Conservation (phyloP, 768 basidiomycete genomes). For the Russula vinacea region DNA sequence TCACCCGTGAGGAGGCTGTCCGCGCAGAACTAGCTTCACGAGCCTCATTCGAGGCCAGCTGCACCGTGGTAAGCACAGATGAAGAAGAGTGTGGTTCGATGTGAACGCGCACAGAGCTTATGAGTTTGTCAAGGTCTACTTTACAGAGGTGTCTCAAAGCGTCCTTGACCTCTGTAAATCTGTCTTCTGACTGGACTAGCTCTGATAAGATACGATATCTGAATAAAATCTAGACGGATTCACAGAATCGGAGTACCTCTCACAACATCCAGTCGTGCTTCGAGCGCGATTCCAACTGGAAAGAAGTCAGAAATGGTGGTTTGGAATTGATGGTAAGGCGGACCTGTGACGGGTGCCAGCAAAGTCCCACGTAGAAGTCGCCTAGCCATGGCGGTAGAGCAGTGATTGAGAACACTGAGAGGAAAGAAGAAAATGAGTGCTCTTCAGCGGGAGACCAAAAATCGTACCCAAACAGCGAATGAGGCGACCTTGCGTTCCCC, state of each 20-base stretch:
- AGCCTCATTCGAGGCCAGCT: slow-evolving; percentile 68
- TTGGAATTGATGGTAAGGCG: not conserved
- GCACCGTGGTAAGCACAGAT: not conserved
- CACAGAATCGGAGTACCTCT: slow-evolving; percentile 50
- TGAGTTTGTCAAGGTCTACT: slow-evolving; percentile 85
- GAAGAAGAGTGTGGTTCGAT: not conserved
- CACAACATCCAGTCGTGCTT: slow-evolving; percentile 82
- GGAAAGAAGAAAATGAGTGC: not conserved
- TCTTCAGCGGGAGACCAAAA: not conserved
- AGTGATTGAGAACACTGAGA: slow-evolving; percentile 67
- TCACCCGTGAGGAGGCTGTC: slow-evolving; percentile 62
- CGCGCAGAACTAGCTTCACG: slow-evolving; percentile 53
- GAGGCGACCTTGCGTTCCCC: slow-evolving; percentile 57
- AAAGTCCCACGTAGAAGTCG: slow-evolving; percentile 77
- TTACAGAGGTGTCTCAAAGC: slow-evolving; percentile 71
- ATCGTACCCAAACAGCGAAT: slow-evolving; percentile 77
- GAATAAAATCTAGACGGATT: not conserved
- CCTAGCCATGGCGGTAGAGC: slow-evolving; percentile 86
- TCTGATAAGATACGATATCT: slow-evolving; percentile 44
- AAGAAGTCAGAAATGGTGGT: not conserved
- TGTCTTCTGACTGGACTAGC: slow-evolving; percentile 71
- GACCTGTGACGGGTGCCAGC: slow-evolving; percentile 77
- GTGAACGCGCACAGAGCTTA: slow-evolving; percentile 52
- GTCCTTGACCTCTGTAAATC: slow-evolving; percentile 62
- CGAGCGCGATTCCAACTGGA: slow-evolving; percentile 59